A percentile compares a stretch with the other conserved stretches of the same genome.
phyloP scores from a whole-genome alignment of 2,329 filamentous ascomycete genomes.

The Fusarium paranaense region DNA sequence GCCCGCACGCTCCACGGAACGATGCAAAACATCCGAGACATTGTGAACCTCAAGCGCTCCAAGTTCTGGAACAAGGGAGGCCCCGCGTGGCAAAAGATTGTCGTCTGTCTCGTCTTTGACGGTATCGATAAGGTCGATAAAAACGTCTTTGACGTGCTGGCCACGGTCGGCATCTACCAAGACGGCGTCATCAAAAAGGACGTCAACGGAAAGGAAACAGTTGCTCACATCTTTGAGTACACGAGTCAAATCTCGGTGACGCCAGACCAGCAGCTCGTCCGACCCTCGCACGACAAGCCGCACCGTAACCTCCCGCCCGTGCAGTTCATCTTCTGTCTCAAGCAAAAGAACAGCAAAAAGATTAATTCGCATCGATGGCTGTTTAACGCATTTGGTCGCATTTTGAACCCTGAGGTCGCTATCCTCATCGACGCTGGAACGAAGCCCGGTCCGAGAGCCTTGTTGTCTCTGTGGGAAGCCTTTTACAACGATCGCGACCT shows the following conservation, averaged over 20 bases:
- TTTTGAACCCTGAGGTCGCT: conserved; percentile 41
- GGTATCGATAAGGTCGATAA: conserved; percentile 43
- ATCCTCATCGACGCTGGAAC: conserved; percentile 43
- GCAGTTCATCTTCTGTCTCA: conserved; percentile 43
- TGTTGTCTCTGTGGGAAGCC: conserved; percentile 40
- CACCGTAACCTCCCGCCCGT: conserved; percentile 38
- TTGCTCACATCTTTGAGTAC: conserved; percentile 43
- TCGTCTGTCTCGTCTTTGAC: conserved; percentile 42
- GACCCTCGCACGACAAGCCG: conserved; percentile 34
- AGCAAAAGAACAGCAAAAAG: conserved; percentile 45
- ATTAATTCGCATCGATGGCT: conserved; percentile 44
- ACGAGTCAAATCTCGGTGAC: conserved; percentile 43
- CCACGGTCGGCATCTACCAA: conserved; percentile 41
- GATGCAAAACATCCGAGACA: conserved; percentile 42
- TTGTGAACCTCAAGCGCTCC: conserved; percentile 41
- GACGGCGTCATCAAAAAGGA: conserved; percentile 43
- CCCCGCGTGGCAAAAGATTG: conserved; percentile 42
- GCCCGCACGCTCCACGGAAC: conserved; percentile 39
- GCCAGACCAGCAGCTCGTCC: conserved; percentile 42
- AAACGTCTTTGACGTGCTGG: conserved; percentile 42
- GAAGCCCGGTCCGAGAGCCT: conserved; percentile 38
- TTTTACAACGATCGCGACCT: conserved; percentile 42
- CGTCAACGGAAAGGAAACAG: conserved; percentile 42
- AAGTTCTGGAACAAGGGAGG: conserved; percentile 44
- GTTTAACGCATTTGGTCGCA: conserved; percentile 42